Evolutionary conservation across 2,329 filamentous ascomycete species (phyloP).

Genomic region (Colletotrichum endophyticum): DNA sequence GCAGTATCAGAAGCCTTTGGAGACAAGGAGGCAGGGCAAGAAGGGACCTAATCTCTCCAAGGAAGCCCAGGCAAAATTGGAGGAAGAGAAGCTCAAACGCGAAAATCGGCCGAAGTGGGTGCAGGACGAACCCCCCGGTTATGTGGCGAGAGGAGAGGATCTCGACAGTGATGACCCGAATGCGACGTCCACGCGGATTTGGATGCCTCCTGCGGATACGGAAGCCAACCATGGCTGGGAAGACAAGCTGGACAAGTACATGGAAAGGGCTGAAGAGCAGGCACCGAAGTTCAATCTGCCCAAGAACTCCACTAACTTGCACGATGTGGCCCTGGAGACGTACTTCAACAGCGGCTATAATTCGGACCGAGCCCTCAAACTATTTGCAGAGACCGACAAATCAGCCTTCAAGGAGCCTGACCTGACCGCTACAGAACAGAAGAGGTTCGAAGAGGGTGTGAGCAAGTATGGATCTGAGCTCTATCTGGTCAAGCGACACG

Average conservation of each 20-base stretch:
- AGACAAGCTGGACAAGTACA: conserved; percentile 69
- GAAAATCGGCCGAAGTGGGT: conserved; percentile 92
- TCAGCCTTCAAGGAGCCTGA: conserved; percentile 84
- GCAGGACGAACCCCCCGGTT: conserved; percentile 88
- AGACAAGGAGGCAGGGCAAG: conserved; percentile 83
- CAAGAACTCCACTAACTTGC: conserved; percentile 80
- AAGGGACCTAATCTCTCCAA: conserved; percentile 81
- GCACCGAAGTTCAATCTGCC: conserved; percentile 73
- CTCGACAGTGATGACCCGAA: conserved; percentile 71
- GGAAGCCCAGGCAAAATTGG: conserved; percentile 78
- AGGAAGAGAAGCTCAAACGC: conserved; percentile 79
- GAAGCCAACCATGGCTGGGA: conserved; percentile 66
- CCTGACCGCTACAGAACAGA: conserved; percentile 77
- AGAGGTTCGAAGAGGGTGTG: conserved; percentile 92
- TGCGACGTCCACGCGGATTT: conserved; percentile 77
- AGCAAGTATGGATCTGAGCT: conserved; percentile 91
- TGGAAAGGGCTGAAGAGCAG: conserved; percentile 70
- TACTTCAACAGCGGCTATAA: conserved; percentile 78
- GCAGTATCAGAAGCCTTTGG: conserved; percentile 86
- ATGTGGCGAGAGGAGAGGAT: conserved; percentile 84
- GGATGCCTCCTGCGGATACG: conserved; percentile 72
- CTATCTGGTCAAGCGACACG: conserved; percentile 80
- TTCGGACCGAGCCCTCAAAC: conserved; percentile 70
- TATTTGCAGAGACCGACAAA: conserved; percentile 71
- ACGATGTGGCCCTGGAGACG: conserved; percentile 80